A percentile compares a stretch with the other conserved stretches of the same genome.
Conservation (phyloP, 352 stramenopile species). For the Pythium biforme region DNA sequence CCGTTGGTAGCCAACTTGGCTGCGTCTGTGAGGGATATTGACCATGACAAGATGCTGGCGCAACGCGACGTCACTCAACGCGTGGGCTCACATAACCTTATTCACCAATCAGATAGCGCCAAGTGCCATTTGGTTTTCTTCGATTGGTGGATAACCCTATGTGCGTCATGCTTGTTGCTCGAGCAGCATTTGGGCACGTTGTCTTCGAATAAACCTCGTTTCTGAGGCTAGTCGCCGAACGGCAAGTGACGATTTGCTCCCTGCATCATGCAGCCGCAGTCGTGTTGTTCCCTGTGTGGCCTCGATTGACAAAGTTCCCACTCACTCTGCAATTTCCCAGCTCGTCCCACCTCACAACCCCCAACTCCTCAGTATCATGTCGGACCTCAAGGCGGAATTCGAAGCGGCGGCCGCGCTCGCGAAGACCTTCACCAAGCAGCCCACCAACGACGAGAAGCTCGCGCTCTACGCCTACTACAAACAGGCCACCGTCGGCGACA, state of each 20-base stretch:
- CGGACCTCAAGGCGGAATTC: slow-evolving; percentile 81
- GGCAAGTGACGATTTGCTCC: slow-evolving; percentile 2
- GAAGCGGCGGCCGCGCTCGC: slow-evolving; percentile 74
- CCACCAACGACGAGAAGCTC: slow-evolving; percentile 89
- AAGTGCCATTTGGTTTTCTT: neutral
- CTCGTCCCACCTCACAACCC: slow-evolving; percentile 16
- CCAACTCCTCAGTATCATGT: slow-evolving; percentile 43
- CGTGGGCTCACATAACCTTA: neutral
- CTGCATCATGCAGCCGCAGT: too few relatives aligned
- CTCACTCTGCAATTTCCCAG: slow-evolving; percentile 46
- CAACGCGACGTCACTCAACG: slow-evolving; percentile 12
- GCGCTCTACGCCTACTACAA: slow-evolving; percentile 90
- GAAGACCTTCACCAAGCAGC: slow-evolving; percentile 82
- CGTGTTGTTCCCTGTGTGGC: neutral
- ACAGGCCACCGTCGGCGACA: slow-evolving; percentile 87
- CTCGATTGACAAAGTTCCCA: slow-evolving; percentile 1
- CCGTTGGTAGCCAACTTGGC: too few relatives aligned
- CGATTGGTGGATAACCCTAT: slow-evolving; percentile 26
- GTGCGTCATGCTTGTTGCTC: slow-evolving; percentile 24
- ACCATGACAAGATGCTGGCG: slow-evolving; percentile 1
- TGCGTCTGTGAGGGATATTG: neutral
- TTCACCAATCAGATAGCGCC: slow-evolving; percentile 13
- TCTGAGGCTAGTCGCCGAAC: slow-evolving; percentile 11
- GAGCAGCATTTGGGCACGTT: neutral
- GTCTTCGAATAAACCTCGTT: slow-evolving; percentile 23